Conservation (phyloP, 2,329 filamentous ascomycete species). For the Macroventuria anomochaeta region DNA sequence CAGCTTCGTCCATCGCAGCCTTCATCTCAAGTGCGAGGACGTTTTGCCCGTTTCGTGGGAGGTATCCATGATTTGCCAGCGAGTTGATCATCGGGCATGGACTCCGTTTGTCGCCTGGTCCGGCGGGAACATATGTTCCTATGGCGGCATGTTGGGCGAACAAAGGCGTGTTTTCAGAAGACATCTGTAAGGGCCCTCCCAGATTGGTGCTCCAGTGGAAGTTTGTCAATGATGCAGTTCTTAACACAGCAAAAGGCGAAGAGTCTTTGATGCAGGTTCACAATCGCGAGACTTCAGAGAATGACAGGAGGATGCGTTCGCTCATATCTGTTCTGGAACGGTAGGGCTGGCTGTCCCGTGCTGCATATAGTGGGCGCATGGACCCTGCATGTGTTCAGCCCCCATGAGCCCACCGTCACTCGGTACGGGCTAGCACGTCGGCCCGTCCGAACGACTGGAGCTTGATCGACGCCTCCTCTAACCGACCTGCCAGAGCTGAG, state of each 20-base stretch:
- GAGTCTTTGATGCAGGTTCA: too few relatives aligned
- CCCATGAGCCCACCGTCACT: constrained; percentile 1
- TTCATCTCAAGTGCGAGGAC: constrained; percentile 10
- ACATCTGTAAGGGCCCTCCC: not conserved
- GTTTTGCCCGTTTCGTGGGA: constrained; percentile 35
- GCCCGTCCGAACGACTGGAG: constrained; percentile 3
- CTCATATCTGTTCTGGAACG: not conserved
- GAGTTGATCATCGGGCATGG: constrained; percentile 50
- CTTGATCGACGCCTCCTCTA: not conserved
- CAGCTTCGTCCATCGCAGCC: constrained; percentile 6
- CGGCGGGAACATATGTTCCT: constrained; percentile 3
- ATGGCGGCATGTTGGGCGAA: constrained; percentile 2
- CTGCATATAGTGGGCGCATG: not conserved
- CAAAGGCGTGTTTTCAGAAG: constrained; percentile 1
- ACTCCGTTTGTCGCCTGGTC: constrained; percentile 14
- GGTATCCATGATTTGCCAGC: constrained; percentile 50
- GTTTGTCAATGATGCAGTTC: too few relatives aligned
- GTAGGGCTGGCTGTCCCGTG: not conserved
- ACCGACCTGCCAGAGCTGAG: not conserved
- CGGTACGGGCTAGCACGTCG: constrained; percentile 6
- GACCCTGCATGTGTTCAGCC: constrained; percentile 10
- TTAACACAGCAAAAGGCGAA: too few relatives aligned
- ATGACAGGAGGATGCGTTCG: not conserved
- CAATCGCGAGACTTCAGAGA: not conserved
- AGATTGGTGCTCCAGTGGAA: not conserved